Evolutionary conservation across 2,329 filamentous ascomycete species (phyloP), one percentile per base, ranked within the genome.

Genomic region (Sporothrix schenckii): DNA sequence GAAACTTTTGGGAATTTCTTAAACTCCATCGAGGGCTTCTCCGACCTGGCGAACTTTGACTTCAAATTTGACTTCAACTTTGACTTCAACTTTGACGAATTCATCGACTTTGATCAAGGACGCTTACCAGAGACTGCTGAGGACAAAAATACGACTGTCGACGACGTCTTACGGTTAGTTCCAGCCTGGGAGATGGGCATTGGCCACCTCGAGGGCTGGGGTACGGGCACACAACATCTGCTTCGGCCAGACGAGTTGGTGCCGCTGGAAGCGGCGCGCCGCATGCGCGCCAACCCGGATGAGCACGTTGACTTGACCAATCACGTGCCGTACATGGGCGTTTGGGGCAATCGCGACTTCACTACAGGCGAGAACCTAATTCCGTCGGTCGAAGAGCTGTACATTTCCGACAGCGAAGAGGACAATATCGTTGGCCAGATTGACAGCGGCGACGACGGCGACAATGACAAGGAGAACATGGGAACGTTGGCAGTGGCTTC

Each of bases 321-420:
- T 14, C 73, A 74, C 49, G 16, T 73, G 21, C 89, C 84, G 16
- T 80, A 84, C 70, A 89, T 91, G 83, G 81, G 89, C 74, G 72
- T 86, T 19, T 92, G 86, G 82, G 91, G 91, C 0, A 85, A 85
- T 76, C 80, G 89, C 39, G 83, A 91, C 77, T 83, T 81, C 67
- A 65, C 76, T 4, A 86, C 82, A 1, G 83, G 69, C 34, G 44
- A n/a, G 4, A 72, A 88, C 76, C 75, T 87, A 5, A 81, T 83
- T 0, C 70, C 72, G 1, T 50, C 60, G 0, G 16, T 71, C 13
- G 69, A 66, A 65, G 83, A 87, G 75, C 80, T 84, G 74, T 84
- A 85, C 75, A 82, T 88, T 75, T 81, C 79, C 13, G 83, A 87
- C 60, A 84, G 84, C 10, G 73, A 73, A 10, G 27, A 52, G 16